Evolutionary conservation across 306 rosid species (phyloP).

Genomic region (Lupinus albus): DNA sequence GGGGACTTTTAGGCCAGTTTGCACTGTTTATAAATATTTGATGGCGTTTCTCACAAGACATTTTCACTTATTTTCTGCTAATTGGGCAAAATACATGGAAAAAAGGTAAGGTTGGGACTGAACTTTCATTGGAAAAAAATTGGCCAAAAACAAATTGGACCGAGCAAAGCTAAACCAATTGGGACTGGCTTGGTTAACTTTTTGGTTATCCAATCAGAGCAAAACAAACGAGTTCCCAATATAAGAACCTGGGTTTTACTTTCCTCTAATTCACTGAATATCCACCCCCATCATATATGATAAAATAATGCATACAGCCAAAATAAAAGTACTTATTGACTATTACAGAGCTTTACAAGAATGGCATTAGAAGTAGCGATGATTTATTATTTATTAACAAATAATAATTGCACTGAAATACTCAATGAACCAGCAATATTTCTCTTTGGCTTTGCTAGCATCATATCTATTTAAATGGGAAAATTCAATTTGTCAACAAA

Average conservation of each 20-base stretch:
- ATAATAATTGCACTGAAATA: conserved; percentile 11
- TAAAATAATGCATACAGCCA: not conserved
- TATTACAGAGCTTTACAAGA: not conserved
- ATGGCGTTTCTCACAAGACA: not conserved
- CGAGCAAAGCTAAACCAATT: not conserved
- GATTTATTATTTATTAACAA: not conserved
- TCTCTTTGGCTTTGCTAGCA: conserved; percentile 1
- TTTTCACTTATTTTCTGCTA: not conserved
- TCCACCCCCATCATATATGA: not conserved
- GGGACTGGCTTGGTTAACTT: not conserved
- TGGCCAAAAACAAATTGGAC: conserved; percentile 4
- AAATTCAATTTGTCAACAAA: not conserved
- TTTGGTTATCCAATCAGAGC: not conserved
- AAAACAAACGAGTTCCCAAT: not conserved
- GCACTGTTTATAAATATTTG: not conserved
- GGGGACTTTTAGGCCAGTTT: not conserved
- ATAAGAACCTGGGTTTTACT: not conserved
- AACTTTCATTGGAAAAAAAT: not conserved
- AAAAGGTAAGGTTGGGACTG: not conserved
- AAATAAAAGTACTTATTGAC: conserved; percentile 4
- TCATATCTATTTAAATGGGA: not conserved
- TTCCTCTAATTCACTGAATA: not conserved
- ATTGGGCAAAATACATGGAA: not conserved
- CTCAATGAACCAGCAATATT: conserved; percentile 9
- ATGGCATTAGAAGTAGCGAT: not conserved